Evolutionary conservation across 2,329 filamentous ascomycete species (phyloP).

Genomic region (Lecanicillium sp.): DNA sequence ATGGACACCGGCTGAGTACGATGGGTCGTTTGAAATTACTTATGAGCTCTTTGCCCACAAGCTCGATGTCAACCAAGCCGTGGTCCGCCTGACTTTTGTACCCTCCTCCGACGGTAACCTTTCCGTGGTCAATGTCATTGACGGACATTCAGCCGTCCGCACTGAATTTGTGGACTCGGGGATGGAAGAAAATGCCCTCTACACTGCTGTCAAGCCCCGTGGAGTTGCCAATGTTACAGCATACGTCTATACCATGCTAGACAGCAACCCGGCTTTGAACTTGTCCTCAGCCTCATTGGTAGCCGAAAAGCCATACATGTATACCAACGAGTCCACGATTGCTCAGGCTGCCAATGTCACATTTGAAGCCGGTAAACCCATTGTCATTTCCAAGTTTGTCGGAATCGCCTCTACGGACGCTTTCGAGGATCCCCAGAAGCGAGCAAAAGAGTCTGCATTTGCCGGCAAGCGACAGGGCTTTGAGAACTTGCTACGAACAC

Average conservation of each 20-base stretch:
- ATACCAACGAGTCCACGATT: slow-evolving; percentile 53
- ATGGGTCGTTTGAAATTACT: slow-evolving; percentile 45
- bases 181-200: slow-evolving; percentile 47
- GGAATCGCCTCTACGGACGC: slow-evolving; percentile 62
- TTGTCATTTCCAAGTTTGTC: slow-evolving; percentile 57
- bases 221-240: slow-evolving; percentile 56
- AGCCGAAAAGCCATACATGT: slow-evolving; percentile 37
- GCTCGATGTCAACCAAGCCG: slow-evolving; percentile 45
- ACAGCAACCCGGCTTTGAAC: slow-evolving; percentile 23
- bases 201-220: slow-evolving; percentile 54
- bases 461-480: slow-evolving; percentile 42
- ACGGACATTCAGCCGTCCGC: slow-evolving; percentile 60
- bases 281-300: slow-evolving; percentile 33
- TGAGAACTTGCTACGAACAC: slow-evolving; percentile 41
- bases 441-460: slow-evolving; percentile 46
- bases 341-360: slow-evolving; percentile 49
- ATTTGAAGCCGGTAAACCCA: slow-evolving; percentile 42
- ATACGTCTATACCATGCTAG: slow-evolving; percentile 35
- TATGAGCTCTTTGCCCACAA: slow-evolving; percentile 62
- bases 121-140: slow-evolving; percentile 57
- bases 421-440: slow-evolving; percentile 46
- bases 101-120: slow-evolving; percentile 43
- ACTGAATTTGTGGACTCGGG: slow-evolving; percentile 50
- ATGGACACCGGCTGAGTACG: slow-evolving; percentile 46
- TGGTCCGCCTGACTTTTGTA: slow-evolving; percentile 48